Evolutionary conservation across 2,329 filamentous ascomycete species (phyloP).

Genomic region (Aspergillus alliaceus): DNA sequence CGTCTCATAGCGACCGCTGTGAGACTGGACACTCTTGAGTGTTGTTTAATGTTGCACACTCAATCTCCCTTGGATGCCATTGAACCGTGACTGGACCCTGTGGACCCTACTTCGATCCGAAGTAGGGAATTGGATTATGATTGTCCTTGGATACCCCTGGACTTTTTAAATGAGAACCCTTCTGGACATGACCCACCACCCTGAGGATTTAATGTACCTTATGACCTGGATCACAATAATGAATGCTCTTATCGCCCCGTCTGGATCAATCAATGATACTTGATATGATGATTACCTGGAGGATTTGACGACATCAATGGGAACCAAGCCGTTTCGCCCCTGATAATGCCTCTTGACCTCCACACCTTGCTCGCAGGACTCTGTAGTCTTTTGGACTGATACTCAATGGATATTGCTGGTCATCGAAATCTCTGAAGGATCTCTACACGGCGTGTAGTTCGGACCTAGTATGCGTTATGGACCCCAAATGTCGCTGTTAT

Average conservation of each 20-base stretch:
- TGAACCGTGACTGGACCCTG: conserved; percentile 19
- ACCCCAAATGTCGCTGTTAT: conserved; percentile 2
- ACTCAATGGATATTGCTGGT: neutral
- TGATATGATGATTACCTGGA: neutral
- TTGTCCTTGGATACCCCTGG: conserved; percentile 14
- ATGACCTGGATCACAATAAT: neutral
- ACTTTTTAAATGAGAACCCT: neutral
- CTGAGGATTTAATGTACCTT: neutral
- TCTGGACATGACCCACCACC: neutral
- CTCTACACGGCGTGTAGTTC: conserved; percentile 1
- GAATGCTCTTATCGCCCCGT: neutral
- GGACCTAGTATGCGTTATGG: conserved; percentile 1
- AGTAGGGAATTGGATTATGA: conserved; percentile 22
- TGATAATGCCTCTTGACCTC: neutral
- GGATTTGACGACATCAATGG: neutral
- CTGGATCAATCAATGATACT: neutral
- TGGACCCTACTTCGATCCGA: conserved; percentile 30
- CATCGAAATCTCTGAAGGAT: neutral
- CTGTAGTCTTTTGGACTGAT: conserved; percentile 3
- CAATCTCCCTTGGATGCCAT: conserved; percentile 17
- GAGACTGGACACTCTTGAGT: conserved; percentile 36
- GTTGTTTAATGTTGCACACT: conserved; percentile 43
- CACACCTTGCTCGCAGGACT: neutral
- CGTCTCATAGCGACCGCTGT: conserved; percentile 33
- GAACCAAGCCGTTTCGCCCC: neutral